These are phyloP conservation scores for Blastocystis sp. DNA, from an alignment of 352 stramenopile genomes.

Conservation along the genomic window DNA sequence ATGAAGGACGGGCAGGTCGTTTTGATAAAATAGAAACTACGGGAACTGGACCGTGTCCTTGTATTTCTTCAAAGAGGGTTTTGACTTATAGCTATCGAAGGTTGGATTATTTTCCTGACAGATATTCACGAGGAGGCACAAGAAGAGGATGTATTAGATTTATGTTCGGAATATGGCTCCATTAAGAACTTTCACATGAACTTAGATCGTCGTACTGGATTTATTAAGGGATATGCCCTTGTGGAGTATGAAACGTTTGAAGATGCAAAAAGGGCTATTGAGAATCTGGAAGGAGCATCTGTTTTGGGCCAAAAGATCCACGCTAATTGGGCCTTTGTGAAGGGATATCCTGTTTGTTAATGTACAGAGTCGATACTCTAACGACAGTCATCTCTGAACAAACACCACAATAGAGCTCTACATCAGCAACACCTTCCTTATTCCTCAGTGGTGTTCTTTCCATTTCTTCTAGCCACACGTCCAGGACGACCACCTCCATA, in stretches of 20 bases:
- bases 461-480: background rate
- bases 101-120: slow-evolving; percentile 89
- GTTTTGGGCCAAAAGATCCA: slow-evolving; percentile 79
- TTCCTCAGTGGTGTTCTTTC: background rate
- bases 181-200: slow-evolving; percentile 91
- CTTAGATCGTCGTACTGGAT: slow-evolving; percentile 84
- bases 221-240: slow-evolving; percentile 88
- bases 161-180: slow-evolving; percentile 84
- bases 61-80: background rate
- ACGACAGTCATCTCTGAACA: background rate
- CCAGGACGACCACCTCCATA: slow-evolving; percentile 73
- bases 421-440: background rate
- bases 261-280: slow-evolving; percentile 80
- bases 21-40: slow-evolving; percentile 52
- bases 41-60: slow-evolving; percentile 13
- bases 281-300: slow-evolving; percentile 81
- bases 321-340: slow-evolving; percentile 85
- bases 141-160: slow-evolving; percentile 88
- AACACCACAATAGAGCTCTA: slow-evolving; percentile 29
- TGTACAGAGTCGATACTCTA: background rate
- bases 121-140: slow-evolving; percentile 87
- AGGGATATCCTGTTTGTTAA: slow-evolving; percentile 24
- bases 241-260: slow-evolving; percentile 84
- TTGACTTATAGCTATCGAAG: slow-evolving; percentile 75
- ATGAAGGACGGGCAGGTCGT: slow-evolving; percentile 14